A percentile compares a stretch with the other conserved stretches of the same genome.
Conservation (phyloP, 2,329 filamentous ascomycete genomes). For the Aspergillus niger region DNA sequence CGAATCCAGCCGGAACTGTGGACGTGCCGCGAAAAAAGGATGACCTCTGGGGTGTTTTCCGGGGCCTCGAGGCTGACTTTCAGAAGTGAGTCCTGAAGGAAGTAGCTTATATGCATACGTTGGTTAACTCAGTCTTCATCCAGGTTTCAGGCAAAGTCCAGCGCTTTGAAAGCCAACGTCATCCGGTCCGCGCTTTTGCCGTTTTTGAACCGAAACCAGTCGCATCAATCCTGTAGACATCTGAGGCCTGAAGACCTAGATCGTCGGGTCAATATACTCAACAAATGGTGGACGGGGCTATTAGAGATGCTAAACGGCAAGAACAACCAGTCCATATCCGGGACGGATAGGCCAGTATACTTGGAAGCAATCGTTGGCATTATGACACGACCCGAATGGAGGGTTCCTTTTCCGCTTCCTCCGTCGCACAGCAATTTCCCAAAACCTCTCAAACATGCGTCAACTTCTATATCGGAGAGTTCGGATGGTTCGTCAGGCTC, state of each 20-base stretch:
- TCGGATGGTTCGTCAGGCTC: conserved; percentile 60
- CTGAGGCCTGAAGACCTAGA: conserved; percentile 82
- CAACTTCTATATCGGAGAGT: conserved; percentile 53
- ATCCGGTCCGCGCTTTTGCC: conserved; percentile 72
- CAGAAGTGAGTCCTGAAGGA: conserved; percentile 55
- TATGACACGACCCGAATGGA: conserved; percentile 90
- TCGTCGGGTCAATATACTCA: conserved; percentile 73
- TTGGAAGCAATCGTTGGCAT: conserved; percentile 77
- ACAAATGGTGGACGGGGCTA: conserved; percentile 87
- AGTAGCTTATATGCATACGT: background rate
- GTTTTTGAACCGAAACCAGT: conserved; percentile 71
- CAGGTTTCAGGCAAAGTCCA: conserved; percentile 72
- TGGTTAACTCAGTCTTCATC: conserved; percentile 15
- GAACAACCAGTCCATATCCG: conserved; percentile 74
- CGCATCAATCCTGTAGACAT: conserved; percentile 65
- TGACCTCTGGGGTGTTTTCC: conserved; percentile 69
- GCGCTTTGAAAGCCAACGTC: conserved; percentile 71
- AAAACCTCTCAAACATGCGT: conserved; percentile 39
- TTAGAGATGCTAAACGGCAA: conserved; percentile 78
- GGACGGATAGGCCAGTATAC: conserved; percentile 78
- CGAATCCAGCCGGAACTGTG: conserved; percentile 31
- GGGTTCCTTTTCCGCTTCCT: conserved; percentile 67
- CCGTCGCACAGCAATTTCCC: conserved; percentile 41
- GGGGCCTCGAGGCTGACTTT: conserved; percentile 67
- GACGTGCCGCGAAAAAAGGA: conserved; percentile 62